A percentile compares a stretch with the other conserved stretches of the same genome.
Evolutionary conservation across 495 filamentous ascomycete species (phyloP).

Genomic region (Aspergillus heteromorphus): DNA sequence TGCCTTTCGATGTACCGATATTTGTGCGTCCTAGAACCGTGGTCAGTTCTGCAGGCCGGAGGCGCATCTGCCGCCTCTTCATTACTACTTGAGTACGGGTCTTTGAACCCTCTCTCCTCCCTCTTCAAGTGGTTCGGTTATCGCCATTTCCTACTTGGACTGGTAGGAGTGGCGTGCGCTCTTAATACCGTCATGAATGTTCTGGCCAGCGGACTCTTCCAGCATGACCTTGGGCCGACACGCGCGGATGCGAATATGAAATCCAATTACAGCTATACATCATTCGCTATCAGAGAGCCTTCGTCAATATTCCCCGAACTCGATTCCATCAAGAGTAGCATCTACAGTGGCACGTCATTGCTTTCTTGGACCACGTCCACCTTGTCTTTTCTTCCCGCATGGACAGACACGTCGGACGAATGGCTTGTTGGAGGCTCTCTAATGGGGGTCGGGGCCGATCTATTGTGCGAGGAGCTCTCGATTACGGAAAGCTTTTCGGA

Average conservation of each 20-base stretch:
- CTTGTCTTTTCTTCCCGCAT: constrained; percentile 1
- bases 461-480: not conserved
- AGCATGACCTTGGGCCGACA: not conserved
- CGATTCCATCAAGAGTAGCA: not conserved
- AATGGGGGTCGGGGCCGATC: not conserved
- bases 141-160: not conserved
- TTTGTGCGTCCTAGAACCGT: constrained; percentile 2
- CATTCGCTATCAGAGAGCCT: not conserved
- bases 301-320: constrained; percentile 2
- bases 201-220: constrained; percentile 1
- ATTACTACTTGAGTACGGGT: constrained; percentile 3
- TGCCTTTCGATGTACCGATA: constrained; percentile 4
- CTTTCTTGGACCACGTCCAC: constrained; percentile 5
- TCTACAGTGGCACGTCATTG: not conserved
- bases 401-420: not conserved
- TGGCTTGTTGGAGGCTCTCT: not conserved
- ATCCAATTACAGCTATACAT: not conserved
- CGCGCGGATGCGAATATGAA: not conserved
- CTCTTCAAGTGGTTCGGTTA: constrained; percentile 1
- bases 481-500: not conserved
- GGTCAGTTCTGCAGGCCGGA: constrained; percentile 2
- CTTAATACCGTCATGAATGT: constrained; percentile 1
- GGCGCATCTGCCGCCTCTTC: constrained; percentile 1
- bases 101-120: constrained; percentile 1
- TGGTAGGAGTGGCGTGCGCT: not conserved